A percentile compares a stretch with the other conserved stretches of the same genome.
phyloP scores from a whole-genome alignment of 768 basidiomycete species.

The Phylloporus scabripes region DNA sequence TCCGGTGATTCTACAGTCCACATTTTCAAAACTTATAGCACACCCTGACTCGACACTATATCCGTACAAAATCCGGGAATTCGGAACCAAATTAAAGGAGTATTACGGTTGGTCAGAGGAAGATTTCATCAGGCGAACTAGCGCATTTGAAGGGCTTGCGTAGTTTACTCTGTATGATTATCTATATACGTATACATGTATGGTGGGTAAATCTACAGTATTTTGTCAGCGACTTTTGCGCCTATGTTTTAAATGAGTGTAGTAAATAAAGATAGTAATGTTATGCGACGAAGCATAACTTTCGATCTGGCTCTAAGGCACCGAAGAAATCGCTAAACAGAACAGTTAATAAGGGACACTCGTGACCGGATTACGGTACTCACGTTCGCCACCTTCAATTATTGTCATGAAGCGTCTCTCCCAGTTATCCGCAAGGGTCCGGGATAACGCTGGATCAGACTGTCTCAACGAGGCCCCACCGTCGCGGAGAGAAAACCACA shows the following conservation, averaged over 20 bases:
- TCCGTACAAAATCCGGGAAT: slow-evolving; percentile 44
- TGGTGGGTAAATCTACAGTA: not conserved
- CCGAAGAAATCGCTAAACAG: slow-evolving; percentile 2
- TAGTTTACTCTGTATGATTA: not conserved
- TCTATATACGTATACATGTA: not conserved
- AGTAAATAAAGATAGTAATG: not conserved
- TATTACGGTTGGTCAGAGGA: slow-evolving; percentile 63
- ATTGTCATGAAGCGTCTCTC: slow-evolving; percentile 6
- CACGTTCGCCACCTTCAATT: slow-evolving; percentile 20
- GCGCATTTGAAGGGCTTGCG: not conserved
- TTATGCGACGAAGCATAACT: not conserved
- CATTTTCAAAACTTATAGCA: slow-evolving; percentile 36
- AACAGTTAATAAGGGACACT: not conserved
- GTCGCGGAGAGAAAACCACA: slow-evolving; percentile 30
- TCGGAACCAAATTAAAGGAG: slow-evolving; percentile 52
- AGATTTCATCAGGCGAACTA: slow-evolving; percentile 31
- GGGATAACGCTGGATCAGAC: slow-evolving; percentile 14
- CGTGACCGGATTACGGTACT: slow-evolving; percentile 2
- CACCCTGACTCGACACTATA: slow-evolving; percentile 69
- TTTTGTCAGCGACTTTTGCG: not conserved
- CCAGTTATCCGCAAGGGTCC: slow-evolving; percentile 17
- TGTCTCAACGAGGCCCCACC: slow-evolving; percentile 20
- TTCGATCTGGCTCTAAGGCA: not conserved
- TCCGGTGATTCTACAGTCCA: not conserved
- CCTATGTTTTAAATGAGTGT: not conserved